These are phyloP conservation scores for Russula ochroleuca DNA, from an alignment of 768 basidiomycete genomes.

Conservation along the genomic window DNA sequence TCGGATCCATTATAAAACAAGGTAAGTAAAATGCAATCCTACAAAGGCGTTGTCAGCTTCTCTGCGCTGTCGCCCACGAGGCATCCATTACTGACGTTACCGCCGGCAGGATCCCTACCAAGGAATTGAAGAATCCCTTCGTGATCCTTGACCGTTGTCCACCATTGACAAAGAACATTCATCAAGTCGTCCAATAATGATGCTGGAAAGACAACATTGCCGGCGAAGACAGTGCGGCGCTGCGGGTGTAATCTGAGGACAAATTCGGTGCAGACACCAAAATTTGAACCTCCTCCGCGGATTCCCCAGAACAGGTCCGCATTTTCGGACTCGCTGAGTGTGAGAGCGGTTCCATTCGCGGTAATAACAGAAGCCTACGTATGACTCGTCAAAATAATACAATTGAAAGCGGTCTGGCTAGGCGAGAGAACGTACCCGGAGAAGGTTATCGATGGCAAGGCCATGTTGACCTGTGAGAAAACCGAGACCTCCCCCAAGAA, in stretches of 20 bases:
- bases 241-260: conserved; percentile 46
- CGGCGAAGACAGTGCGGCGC: conserved; percentile 45
- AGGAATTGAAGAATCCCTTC: conserved; percentile 39
- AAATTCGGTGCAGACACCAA: conserved; percentile 54
- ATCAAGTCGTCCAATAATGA: conserved; percentile 27
- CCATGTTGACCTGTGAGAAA: conserved; percentile 44
- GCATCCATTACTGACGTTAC: conserved; percentile 34
- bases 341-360: conserved; percentile 42
- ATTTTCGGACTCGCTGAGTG: conserved; percentile 30
- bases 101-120: conserved; percentile 37
- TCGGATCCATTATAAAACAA: conserved; percentile 52
- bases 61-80: neutral
- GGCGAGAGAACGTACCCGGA: conserved; percentile 28
- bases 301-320: conserved; percentile 52
- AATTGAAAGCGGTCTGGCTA: conserved; percentile 28
- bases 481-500: conserved; percentile 55
- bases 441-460: conserved; percentile 47
- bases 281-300: conserved; percentile 51
- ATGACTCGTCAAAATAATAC: neutral
- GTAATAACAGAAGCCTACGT: conserved; percentile 43
- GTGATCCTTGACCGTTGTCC: conserved; percentile 35
- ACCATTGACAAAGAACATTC: conserved; percentile 39
- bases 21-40: conserved; percentile 40
- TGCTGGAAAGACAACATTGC: conserved; percentile 38
- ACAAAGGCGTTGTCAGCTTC: neutral